A percentile compares a stretch with the other conserved stretches of the same genome.
These are phyloP conservation scores for Curvularia verruculosa DNA, from an alignment of 2,329 filamentous ascomycete genomes.

Conservation along the genomic window DNA sequence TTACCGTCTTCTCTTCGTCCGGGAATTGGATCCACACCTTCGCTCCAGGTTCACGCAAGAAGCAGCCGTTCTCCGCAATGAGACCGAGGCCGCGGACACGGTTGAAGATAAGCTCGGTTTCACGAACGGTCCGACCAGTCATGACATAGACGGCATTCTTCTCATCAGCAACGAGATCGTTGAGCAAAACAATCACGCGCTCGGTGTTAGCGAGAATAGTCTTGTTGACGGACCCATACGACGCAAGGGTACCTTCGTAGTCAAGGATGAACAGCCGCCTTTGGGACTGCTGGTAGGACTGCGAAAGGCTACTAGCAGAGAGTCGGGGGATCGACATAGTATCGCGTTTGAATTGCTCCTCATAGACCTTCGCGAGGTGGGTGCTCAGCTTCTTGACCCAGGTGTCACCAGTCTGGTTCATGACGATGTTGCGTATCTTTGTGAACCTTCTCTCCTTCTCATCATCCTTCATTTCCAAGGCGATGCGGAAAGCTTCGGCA, in stretches of 20 bases:
- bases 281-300: conserved; percentile 69
- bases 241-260: conserved; percentile 90
- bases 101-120: conserved; percentile 85
- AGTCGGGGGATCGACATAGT: conserved; percentile 86
- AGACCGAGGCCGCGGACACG: conserved; percentile 83
- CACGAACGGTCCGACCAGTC: conserved; percentile 85
- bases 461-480: conserved; percentile 77
- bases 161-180: conserved; percentile 78
- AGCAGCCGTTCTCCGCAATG: conserved; percentile 94
- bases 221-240: conserved; percentile 81
- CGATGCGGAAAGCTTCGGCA: conserved; percentile 81
- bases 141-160: conserved; percentile 91
- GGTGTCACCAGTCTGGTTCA: conserved; percentile 79
- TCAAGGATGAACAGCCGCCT: conserved; percentile 87
- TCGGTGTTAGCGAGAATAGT: conserved; percentile 87
- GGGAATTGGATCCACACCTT: conserved; percentile 79
- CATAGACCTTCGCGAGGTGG: conserved; percentile 75
- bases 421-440: conserved; percentile 73
- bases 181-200: conserved; percentile 81
- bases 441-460: conserved; percentile 79
- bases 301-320: conserved; percentile 67
- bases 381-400: conserved; percentile 82
- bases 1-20: conserved; percentile 69
- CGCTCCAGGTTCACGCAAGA: conserved; percentile 72
- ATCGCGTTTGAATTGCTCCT: conserved; percentile 83